A percentile compares a stretch with the other conserved stretches of the same genome.
Evolutionary conservation across 2,329 filamentous ascomycete species (phyloP).

Genomic region (Apiospora hydei): DNA sequence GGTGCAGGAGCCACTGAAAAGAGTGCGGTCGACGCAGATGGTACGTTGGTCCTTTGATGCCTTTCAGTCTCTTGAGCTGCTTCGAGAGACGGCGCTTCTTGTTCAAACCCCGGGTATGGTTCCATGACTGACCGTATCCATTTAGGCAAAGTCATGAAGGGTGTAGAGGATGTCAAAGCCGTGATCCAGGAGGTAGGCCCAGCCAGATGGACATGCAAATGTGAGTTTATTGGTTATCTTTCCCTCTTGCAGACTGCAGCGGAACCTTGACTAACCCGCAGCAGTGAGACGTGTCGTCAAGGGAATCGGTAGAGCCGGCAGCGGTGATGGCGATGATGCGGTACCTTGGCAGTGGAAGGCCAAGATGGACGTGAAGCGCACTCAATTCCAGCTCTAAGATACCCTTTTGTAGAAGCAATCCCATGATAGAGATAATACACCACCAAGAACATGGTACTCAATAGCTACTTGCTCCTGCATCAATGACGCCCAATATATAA

Average conservation of each 20-base stretch:
- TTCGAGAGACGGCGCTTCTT: background rate
- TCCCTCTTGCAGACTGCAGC: conserved; percentile 28
- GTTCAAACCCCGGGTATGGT: too few relatives aligned
- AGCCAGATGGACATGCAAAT: conserved; percentile 1
- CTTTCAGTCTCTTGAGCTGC: background rate
- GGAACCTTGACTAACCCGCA: conserved; percentile 58
- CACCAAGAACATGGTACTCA: background rate
- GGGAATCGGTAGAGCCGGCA: conserved; percentile 76
- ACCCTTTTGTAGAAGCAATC: conserved; percentile 16
- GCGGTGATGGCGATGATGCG: conserved; percentile 71
- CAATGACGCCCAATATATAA: background rate
- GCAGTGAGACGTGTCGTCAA: conserved; percentile 78
- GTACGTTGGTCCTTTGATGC: conserved; percentile 43
- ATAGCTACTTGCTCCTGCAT: background rate
- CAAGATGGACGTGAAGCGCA: conserved; percentile 91
- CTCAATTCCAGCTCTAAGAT: conserved; percentile 79
- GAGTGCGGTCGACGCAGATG: conserved; percentile 80
- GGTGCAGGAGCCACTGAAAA: conserved; percentile 62
- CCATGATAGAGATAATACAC: background rate
- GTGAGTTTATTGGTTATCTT: conserved; percentile 48
- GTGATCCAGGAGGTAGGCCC: conserved; percentile 92
- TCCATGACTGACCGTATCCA: background rate
- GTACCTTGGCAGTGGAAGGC: conserved; percentile 98
- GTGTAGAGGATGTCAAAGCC: conserved; percentile 83
- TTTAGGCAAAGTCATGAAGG: conserved; percentile 71